Evolutionary conservation across 129 eudicot species (phyloP).

Genomic region (Oenanthe sinensis): DNA sequence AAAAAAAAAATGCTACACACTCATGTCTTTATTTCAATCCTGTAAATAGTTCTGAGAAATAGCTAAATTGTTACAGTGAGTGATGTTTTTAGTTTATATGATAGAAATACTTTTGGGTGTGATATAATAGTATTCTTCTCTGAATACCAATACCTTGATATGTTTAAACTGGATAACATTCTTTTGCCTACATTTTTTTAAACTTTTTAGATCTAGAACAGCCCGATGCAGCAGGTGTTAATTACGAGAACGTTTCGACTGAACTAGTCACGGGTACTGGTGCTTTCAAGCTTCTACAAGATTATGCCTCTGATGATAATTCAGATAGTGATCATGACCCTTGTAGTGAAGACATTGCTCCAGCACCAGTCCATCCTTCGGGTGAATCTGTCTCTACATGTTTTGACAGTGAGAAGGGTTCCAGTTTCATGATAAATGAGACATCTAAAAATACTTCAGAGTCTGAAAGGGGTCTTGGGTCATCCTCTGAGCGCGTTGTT

Average conservation of each 20-base stretch:
- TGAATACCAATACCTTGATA: not conserved
- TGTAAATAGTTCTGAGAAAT: no score
- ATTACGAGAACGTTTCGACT: conserved; percentile 12
- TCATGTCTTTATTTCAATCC: no score
- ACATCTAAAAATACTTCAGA: conserved; percentile 15
- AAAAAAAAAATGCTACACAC: no score
- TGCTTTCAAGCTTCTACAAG: conserved; percentile 52
- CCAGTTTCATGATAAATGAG: not conserved
- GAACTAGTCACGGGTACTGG: conserved; percentile 18
- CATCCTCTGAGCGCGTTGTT: conserved; percentile 5
- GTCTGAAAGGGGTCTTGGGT: conserved; percentile 10
- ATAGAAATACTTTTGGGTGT: not conserved
- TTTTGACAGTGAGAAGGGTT: not conserved
- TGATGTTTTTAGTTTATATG: no score
- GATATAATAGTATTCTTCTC: not conserved
- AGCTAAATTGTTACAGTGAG: no score
- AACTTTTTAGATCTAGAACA: conserved; percentile 23
- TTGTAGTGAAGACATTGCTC: conserved; percentile 24
- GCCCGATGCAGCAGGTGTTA: conserved; percentile 12
- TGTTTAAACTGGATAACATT: not conserved
- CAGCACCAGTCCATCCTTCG: conserved; percentile 21
- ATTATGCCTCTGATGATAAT: conserved; percentile 15
- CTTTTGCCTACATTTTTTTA: conserved; percentile 10
- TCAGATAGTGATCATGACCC: conserved; percentile 33
- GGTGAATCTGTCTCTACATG: conserved; percentile 19